Evolutionary conservation across 768 basidiomycete genomes (phyloP).

Genomic region (Solioccasus polychromus): DNA sequence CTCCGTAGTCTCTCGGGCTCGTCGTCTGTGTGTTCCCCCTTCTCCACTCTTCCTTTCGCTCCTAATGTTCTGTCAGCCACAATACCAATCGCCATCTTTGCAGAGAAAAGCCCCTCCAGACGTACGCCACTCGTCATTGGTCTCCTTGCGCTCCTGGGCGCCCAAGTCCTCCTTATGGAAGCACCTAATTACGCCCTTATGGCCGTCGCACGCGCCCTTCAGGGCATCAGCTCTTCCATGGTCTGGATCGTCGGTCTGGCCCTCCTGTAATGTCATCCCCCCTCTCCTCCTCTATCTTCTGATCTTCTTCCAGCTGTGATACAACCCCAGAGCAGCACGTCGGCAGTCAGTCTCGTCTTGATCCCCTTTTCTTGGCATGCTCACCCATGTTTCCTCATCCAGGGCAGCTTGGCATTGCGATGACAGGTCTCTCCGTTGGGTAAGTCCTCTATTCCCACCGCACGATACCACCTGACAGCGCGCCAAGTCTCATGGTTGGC

Average conservation of each 20-base stretch:
- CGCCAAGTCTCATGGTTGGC: constrained; percentile 46
- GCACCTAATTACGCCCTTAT: constrained; percentile 55
- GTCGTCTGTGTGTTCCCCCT: constrained; percentile 42
- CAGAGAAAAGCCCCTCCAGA: constrained; percentile 49
- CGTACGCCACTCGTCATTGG: constrained; percentile 50
- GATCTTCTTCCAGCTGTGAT: constrained; percentile 46
- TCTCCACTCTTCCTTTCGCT: background rate
- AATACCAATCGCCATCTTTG: constrained; percentile 53
- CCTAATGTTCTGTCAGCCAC: constrained; percentile 39
- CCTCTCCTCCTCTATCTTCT: background rate
- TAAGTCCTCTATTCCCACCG: constrained; percentile 16
- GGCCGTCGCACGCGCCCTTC: constrained; percentile 55
- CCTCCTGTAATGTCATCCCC: constrained; percentile 40
- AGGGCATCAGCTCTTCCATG: constrained; percentile 58
- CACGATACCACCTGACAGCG: background rate
- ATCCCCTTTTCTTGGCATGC: background rate
- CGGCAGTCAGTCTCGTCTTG: constrained; percentile 41
- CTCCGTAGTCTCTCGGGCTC: constrained; percentile 50
- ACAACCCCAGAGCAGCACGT: constrained; percentile 45
- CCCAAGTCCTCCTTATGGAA: constrained; percentile 63
- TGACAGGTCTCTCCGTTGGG: constrained; percentile 58
- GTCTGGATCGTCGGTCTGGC: constrained; percentile 64
- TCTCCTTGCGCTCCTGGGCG: constrained; percentile 46
- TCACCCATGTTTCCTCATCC: background rate
- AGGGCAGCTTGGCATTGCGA: constrained; percentile 62